Evolutionary conservation across 805 yeast genomes (phyloP).

Genomic region (Maudiozyma serrabonitensis): DNA sequence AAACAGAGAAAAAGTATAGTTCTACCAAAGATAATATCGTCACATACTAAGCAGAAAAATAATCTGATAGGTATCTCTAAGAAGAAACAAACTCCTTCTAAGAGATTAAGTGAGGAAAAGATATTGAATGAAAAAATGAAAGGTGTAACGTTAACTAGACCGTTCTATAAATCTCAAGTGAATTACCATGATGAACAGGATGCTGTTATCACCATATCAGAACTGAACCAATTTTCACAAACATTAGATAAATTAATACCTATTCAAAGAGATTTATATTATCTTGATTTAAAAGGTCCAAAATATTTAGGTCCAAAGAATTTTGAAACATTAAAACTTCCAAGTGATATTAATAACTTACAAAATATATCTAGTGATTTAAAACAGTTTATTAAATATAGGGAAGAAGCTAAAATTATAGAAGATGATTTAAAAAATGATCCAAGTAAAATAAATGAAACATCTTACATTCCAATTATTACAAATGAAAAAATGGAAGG

Average conservation of each 20-base stretch:
- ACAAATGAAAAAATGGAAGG: neutral
- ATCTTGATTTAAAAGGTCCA: constrained; percentile 12
- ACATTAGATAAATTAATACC: constrained; percentile 6
- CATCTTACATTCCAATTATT: neutral
- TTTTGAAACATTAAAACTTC: constrained; percentile 15
- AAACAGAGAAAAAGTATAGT: too few relatives aligned
- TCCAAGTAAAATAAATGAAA: too few relatives aligned
- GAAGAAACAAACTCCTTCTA: neutral
- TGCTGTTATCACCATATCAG: neutral
- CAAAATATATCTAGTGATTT: constrained; percentile 5
- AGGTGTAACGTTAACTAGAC: neutral
- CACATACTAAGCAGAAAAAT: too few relatives aligned
- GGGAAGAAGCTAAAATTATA: neutral
- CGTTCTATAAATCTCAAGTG: neutral
- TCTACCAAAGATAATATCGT: too few relatives aligned
- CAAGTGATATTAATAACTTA: constrained; percentile 11
- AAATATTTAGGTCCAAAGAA: constrained; percentile 12
- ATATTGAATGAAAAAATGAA: neutral
- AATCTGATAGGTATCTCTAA: neutral
- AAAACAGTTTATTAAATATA: constrained; percentile 2
- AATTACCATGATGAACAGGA: neutral
- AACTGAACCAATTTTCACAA: neutral
- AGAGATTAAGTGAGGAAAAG: neutral
- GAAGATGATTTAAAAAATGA: neutral
- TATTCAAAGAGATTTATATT: constrained; percentile 12